Evolutionary conservation across 2,329 filamentous ascomycete genomes (phyloP), one percentile per base, ranked within the genome.

Genomic region (Helminthosporium solani): DNA sequence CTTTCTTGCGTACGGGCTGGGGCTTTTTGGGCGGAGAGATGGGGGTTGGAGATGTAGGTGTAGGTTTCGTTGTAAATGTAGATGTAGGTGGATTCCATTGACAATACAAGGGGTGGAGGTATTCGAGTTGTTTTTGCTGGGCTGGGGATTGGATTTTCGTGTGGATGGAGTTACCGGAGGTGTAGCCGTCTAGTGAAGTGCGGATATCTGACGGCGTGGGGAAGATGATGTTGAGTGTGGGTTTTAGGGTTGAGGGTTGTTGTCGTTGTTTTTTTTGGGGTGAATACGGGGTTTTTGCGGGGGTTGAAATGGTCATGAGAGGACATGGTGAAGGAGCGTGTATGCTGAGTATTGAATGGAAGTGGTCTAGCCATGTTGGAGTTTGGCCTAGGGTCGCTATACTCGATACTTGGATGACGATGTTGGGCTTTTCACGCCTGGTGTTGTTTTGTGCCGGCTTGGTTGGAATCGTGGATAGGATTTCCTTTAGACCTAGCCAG

Each of bases 161-260:
- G 61, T 95, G 90, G 45, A 96, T 94, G 0, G 89, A 92, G 1
- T 71, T 79, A 0, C 90, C 90, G 0, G 88, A 88, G 2, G 60
- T 68, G 61, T 95, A 95, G 5, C 90, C 90, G 59, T 90, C 86
- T 0, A 95, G 66, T 0, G 86, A 91, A 33, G 74, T 75, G 14
- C 88, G 81, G 46, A 96, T 87, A 63, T 95, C 89, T 42, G 87
- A 79, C 0, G 86, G 75, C 0, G 89, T 92, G 0, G 90, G 90
- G 56, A 92, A 96, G 3, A 96, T 79, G 30, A 96, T 77, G 40
- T 83, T 86, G 70, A 87, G 85, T 3, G 70, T 74, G 1, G 83
- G 78, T 16, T 40, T 38, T 3, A 27, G 12, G 5, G 16, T 43
- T 51, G 40, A 3, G 36, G 20, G 15, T 19, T n/a, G n/a, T n/a